Base-by-base conservation (phyloP, 805 yeast genomes). In the Candida manassasensis region DNA sequence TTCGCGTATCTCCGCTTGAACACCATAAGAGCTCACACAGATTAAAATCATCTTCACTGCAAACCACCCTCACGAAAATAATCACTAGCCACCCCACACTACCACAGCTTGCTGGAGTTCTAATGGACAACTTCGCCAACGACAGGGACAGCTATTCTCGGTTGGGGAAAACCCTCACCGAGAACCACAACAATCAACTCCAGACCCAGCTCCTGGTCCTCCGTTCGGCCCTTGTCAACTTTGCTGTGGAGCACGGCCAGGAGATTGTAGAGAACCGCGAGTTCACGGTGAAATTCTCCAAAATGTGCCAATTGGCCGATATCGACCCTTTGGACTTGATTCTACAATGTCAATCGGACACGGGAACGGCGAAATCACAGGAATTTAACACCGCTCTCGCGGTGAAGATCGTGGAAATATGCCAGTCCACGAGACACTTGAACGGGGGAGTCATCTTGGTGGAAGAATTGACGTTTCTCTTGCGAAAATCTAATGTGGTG, bases 401-500 rank as follows among this genome's bases (percentile, higher is more conserved):
- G 3, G 82, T 86, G 10, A 74, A 81, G 38, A 65, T 88, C 11
- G 81, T 88, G 10, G 95, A 88, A 48, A 65, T 81, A 3, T 84
- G 95, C 50, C 77, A 81, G 36, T 66, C 69, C 16, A 82, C 90
- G 2, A 61, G 81, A 43, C 79, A 73, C 38, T 61, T 79, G 40
- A 89, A 86, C 52, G 97, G 97, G 11, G 97, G 97, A 0, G 63
- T 87, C 10, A 73, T 88, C 15, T 66, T 84, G 0, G 63, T 85
- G 17, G 66, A 73, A 25, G 71, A 66, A 39, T 48, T 66, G 11
- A 39, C 41, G 8, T 53, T 58, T 17, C 47, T 59, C 17, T 42
- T 67, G 5, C 47, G 55, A 21, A 52, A 54, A 5, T 24, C 44
- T 11, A 38, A 39, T 12, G 48, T 60, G 17, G 45, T 59, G 37